phyloP scores from a whole-genome alignment of 768 basidiomycete genomes.

The Mycena epipterygia region DNA sequence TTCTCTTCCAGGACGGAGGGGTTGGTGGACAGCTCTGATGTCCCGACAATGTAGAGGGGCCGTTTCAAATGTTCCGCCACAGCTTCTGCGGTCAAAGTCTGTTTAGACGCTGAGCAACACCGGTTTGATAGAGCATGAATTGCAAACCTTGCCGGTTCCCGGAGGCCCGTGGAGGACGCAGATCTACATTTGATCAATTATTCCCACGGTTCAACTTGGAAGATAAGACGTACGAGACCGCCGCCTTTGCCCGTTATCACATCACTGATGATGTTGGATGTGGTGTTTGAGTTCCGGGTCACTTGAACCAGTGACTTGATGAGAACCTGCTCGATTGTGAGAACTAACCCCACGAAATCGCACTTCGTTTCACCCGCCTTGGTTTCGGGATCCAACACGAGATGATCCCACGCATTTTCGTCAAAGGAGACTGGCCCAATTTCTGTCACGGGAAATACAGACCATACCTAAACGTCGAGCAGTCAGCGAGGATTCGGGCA shows the following conservation, averaged over 20 bases:
- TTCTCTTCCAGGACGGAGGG: conserved; percentile 39
- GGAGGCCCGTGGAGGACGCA: conserved; percentile 43
- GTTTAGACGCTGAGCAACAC: not conserved
- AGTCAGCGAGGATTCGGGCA: conserved; percentile 45
- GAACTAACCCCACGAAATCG: conserved; percentile 30
- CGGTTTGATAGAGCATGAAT: not conserved
- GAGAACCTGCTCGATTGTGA: conserved; percentile 37
- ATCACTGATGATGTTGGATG: conserved; percentile 42
- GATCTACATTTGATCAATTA: conserved; percentile 33
- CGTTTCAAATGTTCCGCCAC: conserved; percentile 42
- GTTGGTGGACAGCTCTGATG: conserved; percentile 41
- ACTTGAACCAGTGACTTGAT: conserved; percentile 44
- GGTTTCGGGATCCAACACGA: conserved; percentile 46
- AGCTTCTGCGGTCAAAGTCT: conserved; percentile 47
- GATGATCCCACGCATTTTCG: conserved; percentile 47
- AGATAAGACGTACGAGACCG: conserved; percentile 44
- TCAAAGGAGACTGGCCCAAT: conserved; percentile 49
- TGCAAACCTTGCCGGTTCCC: conserved; percentile 36
- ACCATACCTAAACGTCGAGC: not conserved
- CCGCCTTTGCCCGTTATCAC: conserved; percentile 53
- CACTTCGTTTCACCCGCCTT: conserved; percentile 35
- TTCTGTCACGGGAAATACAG: conserved; percentile 14
- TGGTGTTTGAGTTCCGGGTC: conserved; percentile 37
- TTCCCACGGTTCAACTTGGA: not conserved
- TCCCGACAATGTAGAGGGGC: conserved; percentile 41